These are phyloP conservation scores for Haplographium delicatum DNA, from an alignment of 495 filamentous ascomycete species.

Conservation along the genomic window DNA sequence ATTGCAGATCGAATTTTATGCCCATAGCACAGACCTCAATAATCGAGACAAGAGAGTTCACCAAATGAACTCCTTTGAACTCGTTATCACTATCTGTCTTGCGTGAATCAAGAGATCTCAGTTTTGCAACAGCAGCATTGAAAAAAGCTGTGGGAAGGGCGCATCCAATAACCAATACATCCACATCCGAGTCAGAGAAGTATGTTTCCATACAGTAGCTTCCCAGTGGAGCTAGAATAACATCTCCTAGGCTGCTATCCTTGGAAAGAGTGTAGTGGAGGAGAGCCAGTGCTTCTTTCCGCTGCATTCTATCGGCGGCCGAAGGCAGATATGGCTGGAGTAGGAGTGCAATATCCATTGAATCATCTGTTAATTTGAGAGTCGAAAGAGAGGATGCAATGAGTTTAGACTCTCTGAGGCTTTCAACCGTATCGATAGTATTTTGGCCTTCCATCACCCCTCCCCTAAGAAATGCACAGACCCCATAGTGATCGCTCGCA, in stretches of 20 bases:
- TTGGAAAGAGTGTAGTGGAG: slow-evolving; percentile 37
- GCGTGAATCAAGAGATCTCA: slow-evolving; percentile 31
- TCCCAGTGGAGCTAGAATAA: slow-evolving; percentile 48
- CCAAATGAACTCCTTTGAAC: slow-evolving; percentile 45
- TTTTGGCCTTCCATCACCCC: background rate
- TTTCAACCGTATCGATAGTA: too few relatives aligned
- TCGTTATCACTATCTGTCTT: slow-evolving; percentile 20
- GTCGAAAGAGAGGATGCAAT: too few relatives aligned
- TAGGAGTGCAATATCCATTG: slow-evolving; percentile 26
- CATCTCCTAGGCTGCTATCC: slow-evolving; percentile 9
- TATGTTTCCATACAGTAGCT: slow-evolving; percentile 56
- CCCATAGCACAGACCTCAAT: slow-evolving; percentile 45
- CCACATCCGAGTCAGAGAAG: slow-evolving; percentile 48
- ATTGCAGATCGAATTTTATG: slow-evolving; percentile 53
- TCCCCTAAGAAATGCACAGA: slow-evolving; percentile 36
- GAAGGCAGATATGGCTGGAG: slow-evolving; percentile 33
- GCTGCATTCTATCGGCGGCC: slow-evolving; percentile 31
- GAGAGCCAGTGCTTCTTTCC: slow-evolving; percentile 37
- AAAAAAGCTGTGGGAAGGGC: slow-evolving; percentile 52
- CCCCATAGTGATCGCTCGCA: slow-evolving; percentile 54
- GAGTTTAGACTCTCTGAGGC: too few relatives aligned
- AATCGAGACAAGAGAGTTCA: slow-evolving; percentile 48
- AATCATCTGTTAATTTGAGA: slow-evolving; percentile 22
- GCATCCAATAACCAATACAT: slow-evolving; percentile 53
- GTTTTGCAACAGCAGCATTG: slow-evolving; percentile 40